phyloP scores from a whole-genome alignment of 163 green algal species.

The Prototheca wickerhamii region DNA sequence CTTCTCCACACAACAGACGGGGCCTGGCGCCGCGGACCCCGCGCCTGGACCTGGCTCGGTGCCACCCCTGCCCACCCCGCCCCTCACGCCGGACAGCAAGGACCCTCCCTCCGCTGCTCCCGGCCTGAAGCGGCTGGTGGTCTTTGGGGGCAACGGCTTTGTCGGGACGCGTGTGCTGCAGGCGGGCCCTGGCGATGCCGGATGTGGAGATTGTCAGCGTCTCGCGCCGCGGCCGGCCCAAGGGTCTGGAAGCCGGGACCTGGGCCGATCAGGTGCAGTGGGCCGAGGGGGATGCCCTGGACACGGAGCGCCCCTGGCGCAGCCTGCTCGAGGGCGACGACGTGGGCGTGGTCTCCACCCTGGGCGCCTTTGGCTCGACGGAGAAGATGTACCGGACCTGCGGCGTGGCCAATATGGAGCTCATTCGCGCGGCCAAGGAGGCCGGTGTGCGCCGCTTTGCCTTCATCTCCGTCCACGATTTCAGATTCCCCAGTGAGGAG shows the following conservation, averaged over 20 bases:
- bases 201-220: slow-evolving; percentile 63
- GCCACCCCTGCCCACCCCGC: background rate
- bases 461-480: slow-evolving; percentile 81
- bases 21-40: no score
- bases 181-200: slow-evolving; percentile 49
- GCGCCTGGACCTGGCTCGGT: no score
- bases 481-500: slow-evolving; percentile 44
- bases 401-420: slow-evolving; percentile 59
- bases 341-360: slow-evolving; percentile 46
- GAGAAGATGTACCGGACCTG: slow-evolving; percentile 70
- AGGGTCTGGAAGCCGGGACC: slow-evolving; percentile 3
- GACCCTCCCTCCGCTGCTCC: background rate
- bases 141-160: slow-evolving; percentile 89
- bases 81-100: no score
- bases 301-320: slow-evolving; percentile 25
- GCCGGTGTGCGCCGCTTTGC: slow-evolving; percentile 68
- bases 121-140: slow-evolving; percentile 39
- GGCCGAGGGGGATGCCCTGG: slow-evolving; percentile 43
- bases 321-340: slow-evolving; percentile 30
- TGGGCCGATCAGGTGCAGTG: slow-evolving; percentile 68
- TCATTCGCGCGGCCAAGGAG: slow-evolving; percentile 54
- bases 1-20: no score
- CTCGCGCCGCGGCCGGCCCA: slow-evolving; percentile 55
- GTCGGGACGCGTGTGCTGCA: slow-evolving; percentile 76
- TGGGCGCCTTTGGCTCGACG: slow-evolving; percentile 77